Base-by-base conservation (phyloP, 2,329 filamentous ascomycete species). In the Allantophomopsis lycopodina region DNA sequence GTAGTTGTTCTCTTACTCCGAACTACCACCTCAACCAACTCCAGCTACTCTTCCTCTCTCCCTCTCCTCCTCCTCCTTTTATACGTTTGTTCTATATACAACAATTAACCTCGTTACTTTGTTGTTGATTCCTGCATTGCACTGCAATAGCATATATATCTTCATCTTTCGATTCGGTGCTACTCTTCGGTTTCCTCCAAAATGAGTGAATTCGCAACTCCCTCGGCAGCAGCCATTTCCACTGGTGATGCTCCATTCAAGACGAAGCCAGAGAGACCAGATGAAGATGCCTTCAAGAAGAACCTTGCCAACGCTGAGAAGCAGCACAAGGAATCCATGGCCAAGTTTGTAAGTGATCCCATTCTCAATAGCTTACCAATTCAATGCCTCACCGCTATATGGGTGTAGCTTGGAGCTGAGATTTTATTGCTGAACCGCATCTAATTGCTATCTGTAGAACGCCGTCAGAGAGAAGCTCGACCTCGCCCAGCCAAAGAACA, bases 401-500 rank as follows among this genome's bases (percentile, higher is more conserved):
- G 10, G 23, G 10, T 12, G 11, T 28, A 28, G 5, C 10, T 12
- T 28, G 3, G 8, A 10, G 18, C 3, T 28, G 23, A 8, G 23
- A 28, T 28, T 28, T 28, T 28, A 28, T 10, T 28, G 10, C 7
- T 28, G 23, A 28, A 28, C 11, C 11, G 4, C 10, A 12, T 28
- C 23, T 28, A 28, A 28, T 12, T 10, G 23, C 23, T 34, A 28
- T 41, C 45, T 46, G n/a, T 56, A 96, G 89, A 88, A 84, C 57
- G 79, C 80, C 48, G 69, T 91, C 64, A 89, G 87, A 64, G 74
- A 79, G 58, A 94, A 95, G 68, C 76, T 96, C 57, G 87, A 95
- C 42, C 68, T 79, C 48, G 84, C 83, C 44, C 73, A 79, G 55
- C 83, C 85, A 36, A 82, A 83, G 65, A 86, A 89, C 58, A 78